These are phyloP conservation scores for Colletotrichum musicola DNA, from an alignment of 2,329 filamentous ascomycete genomes.

Conservation along the genomic window DNA sequence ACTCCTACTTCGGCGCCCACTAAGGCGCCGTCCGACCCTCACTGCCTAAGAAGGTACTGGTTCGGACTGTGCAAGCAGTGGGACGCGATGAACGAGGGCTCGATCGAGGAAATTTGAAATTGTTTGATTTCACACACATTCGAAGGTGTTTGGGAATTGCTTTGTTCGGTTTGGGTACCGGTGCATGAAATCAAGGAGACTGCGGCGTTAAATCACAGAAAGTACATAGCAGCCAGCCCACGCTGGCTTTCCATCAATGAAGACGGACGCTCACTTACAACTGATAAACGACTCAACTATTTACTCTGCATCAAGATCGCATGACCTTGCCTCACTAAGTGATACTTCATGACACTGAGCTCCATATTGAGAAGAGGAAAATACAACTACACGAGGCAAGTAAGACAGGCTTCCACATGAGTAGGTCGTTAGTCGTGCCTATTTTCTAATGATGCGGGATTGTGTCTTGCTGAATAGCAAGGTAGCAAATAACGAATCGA, in stretches of 20 bases:
- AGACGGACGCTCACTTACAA: background rate
- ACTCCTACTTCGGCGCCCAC: conserved; percentile 45
- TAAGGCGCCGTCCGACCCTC: conserved; percentile 44
- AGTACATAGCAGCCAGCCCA: conserved; percentile 17
- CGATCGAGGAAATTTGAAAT: conserved; percentile 38
- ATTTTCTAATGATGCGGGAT: too few species aligned
- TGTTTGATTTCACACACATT: background rate
- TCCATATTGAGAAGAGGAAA: too few species aligned
- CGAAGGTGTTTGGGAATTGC: conserved; percentile 5
- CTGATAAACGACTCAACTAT: too few species aligned
- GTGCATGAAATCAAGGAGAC: conserved; percentile 42
- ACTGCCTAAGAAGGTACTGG: conserved; percentile 55
- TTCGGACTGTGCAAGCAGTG: conserved; percentile 57
- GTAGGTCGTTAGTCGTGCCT: too few species aligned
- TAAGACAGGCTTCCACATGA: too few species aligned
- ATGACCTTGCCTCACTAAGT: too few species aligned
- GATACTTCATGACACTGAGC: too few species aligned
- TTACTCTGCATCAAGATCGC: too few species aligned
- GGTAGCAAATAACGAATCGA: too few species aligned
- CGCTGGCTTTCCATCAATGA: conserved; percentile 9
- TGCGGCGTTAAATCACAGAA: conserved; percentile 42
- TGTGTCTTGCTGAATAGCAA: too few species aligned
- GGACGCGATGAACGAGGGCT: conserved; percentile 37
- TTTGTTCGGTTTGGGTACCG: background rate
- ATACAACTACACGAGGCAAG: too few species aligned